Conservation (phyloP, 1,284 basidiomycete genomes). For the Irpex rosettiformis region DNA sequence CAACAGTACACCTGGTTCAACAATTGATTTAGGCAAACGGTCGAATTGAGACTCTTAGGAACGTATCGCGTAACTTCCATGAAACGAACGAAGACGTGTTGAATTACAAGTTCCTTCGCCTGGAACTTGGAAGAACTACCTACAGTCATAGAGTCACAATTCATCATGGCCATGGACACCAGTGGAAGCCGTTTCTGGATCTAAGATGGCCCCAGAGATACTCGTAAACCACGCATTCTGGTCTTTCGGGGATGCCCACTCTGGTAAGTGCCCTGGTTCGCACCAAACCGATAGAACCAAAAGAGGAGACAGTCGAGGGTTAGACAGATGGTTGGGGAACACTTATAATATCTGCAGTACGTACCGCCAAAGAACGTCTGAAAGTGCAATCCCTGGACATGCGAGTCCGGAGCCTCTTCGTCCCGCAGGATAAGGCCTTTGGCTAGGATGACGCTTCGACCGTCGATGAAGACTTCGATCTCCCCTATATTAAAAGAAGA, state of each 20-base stretch:
- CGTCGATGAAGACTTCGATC: slow-evolving; percentile 55
- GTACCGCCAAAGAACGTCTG: slow-evolving; percentile 75
- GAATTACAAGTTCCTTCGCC: too few species aligned
- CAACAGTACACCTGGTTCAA: too few species aligned
- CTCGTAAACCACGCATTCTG: slow-evolving; percentile 66
- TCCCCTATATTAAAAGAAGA: slow-evolving; percentile 38
- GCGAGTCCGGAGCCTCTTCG: slow-evolving; percentile 30
- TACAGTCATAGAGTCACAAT: too few species aligned
- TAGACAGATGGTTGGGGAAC: too few species aligned
- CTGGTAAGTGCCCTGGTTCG: slow-evolving; percentile 49
- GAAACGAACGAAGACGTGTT: too few species aligned
- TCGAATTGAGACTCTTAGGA: too few species aligned
- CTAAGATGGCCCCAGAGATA: slow-evolving; percentile 44
- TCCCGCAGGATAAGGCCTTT: slow-evolving; percentile 42
- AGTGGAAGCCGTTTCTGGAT: background rate
- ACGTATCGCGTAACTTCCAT: too few species aligned
- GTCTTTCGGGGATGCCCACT: slow-evolving; percentile 64
- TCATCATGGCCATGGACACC: slow-evolving; percentile 6
- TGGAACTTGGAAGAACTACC: too few species aligned
- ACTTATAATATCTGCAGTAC: slow-evolving; percentile 18
- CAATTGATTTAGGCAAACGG: too few species aligned
- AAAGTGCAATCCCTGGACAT: slow-evolving; percentile 59
- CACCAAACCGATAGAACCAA: too few species aligned
- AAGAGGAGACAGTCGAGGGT: too few species aligned
- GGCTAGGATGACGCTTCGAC: slow-evolving; percentile 43